Evolutionary conservation across 768 basidiomycete species (phyloP).

Genomic region (Nidularia pulvinata): DNA sequence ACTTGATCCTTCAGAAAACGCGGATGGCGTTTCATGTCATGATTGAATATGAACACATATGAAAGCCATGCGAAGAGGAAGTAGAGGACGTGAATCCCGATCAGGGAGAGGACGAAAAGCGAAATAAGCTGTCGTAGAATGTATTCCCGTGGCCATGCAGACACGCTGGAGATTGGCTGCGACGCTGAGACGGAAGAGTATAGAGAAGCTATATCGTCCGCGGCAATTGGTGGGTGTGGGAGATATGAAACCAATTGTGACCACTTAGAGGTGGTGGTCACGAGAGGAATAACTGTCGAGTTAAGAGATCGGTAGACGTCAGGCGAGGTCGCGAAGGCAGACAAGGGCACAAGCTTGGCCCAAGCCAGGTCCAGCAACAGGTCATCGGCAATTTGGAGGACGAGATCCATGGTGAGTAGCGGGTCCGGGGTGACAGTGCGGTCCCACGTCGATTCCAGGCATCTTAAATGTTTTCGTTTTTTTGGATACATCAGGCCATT

Average conservation of each 20-base stretch:
- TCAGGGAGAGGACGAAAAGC: constrained; percentile 64
- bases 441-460: no score
- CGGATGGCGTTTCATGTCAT: constrained; percentile 94
- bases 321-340: constrained; percentile 34
- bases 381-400: constrained; percentile 73
- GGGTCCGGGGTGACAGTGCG: background rate
- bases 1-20: constrained; percentile 91
- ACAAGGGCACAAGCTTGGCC: constrained; percentile 70
- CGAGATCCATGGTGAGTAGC: constrained; percentile 69
- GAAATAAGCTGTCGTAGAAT: constrained; percentile 79
- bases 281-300: constrained; percentile 27
- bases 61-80: constrained; percentile 87
- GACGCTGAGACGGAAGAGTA: constrained; percentile 15
- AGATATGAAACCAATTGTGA: constrained; percentile 51
- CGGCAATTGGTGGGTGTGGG: constrained; percentile 53
- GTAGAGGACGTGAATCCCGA: constrained; percentile 87
- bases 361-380: constrained; percentile 79
- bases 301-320: constrained; percentile 31
- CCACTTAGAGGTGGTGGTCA: constrained; percentile 42
- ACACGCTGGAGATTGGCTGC: constrained; percentile 34
- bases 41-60: constrained; percentile 89
- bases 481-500: constrained; percentile 36
- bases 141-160: constrained; percentile 87
- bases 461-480: constrained; percentile 12
- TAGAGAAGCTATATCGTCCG: constrained; percentile 27